Conservation (phyloP, 768 basidiomycete species). For the Termitomyces sp. region DNA sequence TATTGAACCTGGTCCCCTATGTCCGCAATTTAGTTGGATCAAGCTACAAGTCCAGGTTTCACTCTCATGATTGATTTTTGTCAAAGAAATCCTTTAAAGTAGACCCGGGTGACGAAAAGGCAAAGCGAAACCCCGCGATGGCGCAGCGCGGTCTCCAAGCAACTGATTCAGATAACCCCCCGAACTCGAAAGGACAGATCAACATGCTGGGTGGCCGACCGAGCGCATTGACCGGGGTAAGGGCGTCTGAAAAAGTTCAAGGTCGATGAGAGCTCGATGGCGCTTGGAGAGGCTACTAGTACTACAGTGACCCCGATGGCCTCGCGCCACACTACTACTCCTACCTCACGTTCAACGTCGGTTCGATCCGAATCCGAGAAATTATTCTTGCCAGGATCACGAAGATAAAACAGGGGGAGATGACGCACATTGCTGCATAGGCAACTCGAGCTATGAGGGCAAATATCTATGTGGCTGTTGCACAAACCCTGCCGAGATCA, state of each 20-base stretch:
- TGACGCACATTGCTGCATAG: not conserved
- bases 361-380: not conserved
- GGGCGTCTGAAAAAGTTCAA: not conserved
- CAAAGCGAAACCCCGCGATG: not conserved
- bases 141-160: not conserved
- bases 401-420: not conserved
- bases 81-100: not conserved
- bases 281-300: not conserved
- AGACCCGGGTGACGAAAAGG: not conserved
- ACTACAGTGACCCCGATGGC: no score
- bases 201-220: not conserved
- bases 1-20: not conserved
- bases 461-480: not conserved
- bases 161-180: not conserved
- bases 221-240: no score
- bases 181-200: not conserved
- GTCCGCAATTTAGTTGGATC: not conserved
- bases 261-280: not conserved
- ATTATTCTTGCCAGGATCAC: not conserved
- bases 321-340: conserved; percentile 1
- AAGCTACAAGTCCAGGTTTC: not conserved
- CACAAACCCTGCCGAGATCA: not conserved
- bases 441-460: not conserved
- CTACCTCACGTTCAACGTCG: not conserved
- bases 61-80: not conserved